Percentiles rank a stretch among this genome's conserved stretches.
Evolutionary conservation across 2,329 filamentous ascomycete species (phyloP).

Genomic region (Monilinia fructicola): DNA sequence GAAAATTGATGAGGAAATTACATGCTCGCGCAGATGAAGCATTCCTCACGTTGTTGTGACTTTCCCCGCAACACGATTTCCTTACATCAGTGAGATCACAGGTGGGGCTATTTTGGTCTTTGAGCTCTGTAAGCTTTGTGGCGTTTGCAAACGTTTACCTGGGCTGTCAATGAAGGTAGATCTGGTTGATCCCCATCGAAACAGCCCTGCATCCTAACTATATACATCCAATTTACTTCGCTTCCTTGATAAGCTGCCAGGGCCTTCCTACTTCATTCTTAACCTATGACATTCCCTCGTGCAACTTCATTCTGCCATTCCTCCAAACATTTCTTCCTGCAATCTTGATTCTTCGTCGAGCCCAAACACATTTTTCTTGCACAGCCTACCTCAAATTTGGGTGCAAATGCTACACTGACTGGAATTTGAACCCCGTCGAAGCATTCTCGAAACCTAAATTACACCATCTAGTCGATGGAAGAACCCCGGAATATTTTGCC

Average conservation of each 20-base stretch:
- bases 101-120: constrained; percentile 19
- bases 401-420: constrained; percentile 23
- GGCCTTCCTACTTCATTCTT: constrained; percentile 40
- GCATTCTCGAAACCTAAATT: constrained; percentile 35
- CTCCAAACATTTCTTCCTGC: constrained; percentile 39
- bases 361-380: constrained; percentile 30
- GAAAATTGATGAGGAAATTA: constrained; percentile 22
- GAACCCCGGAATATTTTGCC: constrained; percentile 32
- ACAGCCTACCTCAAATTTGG: constrained; percentile 26
- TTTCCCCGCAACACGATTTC: constrained; percentile 28
- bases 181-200: constrained; percentile 30
- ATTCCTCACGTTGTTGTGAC: constrained; percentile 35
- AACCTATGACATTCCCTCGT: constrained; percentile 37
- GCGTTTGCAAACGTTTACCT: constrained; percentile 29
- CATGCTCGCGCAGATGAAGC: constrained; percentile 38
- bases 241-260: constrained; percentile 36
- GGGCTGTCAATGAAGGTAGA: constrained; percentile 25
- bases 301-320: constrained; percentile 35
- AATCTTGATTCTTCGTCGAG: constrained; percentile 37
- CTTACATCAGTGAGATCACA: constrained; percentile 32
- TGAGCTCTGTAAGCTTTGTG: constrained; percentile 22
- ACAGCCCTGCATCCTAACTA: constrained; percentile 32
- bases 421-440: constrained; percentile 30
- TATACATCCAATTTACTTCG: constrained; percentile 21
- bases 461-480: constrained; percentile 35